Percentiles rank a stretch among this genome's conserved stretches.
phyloP scores from a whole-genome alignment of 2,329 filamentous ascomycete species.

The Aureobasidium namibiae region DNA sequence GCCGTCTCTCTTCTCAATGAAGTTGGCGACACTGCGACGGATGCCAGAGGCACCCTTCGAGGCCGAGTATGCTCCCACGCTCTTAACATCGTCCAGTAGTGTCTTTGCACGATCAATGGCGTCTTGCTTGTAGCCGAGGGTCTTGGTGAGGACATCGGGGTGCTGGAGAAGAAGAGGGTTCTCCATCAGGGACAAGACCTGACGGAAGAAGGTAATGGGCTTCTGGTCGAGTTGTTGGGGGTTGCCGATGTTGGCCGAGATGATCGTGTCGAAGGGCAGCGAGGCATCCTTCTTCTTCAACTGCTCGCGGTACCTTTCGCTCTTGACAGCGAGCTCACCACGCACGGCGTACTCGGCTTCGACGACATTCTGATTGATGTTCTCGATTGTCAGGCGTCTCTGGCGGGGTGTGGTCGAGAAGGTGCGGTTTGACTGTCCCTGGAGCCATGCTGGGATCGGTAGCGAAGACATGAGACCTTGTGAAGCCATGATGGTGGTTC shows the following conservation, averaged over 20 bases:
- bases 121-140: slow-evolving; percentile 81
- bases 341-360: slow-evolving; percentile 92
- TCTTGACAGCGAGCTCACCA: slow-evolving; percentile 88
- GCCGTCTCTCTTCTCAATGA: slow-evolving; percentile 83
- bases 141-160: slow-evolving; percentile 64
- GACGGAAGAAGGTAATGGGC: slow-evolving; percentile 97
- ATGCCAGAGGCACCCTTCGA: slow-evolving; percentile 83
- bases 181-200: slow-evolving; percentile 88
- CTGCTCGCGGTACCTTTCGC: slow-evolving; percentile 77
- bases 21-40: slow-evolving; percentile 80
- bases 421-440: neutral
- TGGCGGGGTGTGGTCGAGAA: slow-evolving; percentile 10
- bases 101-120: slow-evolving; percentile 75
- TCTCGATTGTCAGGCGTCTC: slow-evolving; percentile 57
- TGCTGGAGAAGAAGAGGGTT: slow-evolving; percentile 79
- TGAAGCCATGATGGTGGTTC: neutral
- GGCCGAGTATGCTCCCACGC: slow-evolving; percentile 92
- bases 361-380: slow-evolving; percentile 86
- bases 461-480: slow-evolving; percentile 1
- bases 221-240: slow-evolving; percentile 98
- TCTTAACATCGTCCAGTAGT: slow-evolving; percentile 75
- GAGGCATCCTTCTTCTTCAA: slow-evolving; percentile 48
- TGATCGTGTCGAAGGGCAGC: slow-evolving; percentile 83
- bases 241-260: slow-evolving; percentile 98
- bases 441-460: neutral